Base-by-base conservation (phyloP, 2,329 filamentous ascomycete species). In the Stemphylium beticola region DNA sequence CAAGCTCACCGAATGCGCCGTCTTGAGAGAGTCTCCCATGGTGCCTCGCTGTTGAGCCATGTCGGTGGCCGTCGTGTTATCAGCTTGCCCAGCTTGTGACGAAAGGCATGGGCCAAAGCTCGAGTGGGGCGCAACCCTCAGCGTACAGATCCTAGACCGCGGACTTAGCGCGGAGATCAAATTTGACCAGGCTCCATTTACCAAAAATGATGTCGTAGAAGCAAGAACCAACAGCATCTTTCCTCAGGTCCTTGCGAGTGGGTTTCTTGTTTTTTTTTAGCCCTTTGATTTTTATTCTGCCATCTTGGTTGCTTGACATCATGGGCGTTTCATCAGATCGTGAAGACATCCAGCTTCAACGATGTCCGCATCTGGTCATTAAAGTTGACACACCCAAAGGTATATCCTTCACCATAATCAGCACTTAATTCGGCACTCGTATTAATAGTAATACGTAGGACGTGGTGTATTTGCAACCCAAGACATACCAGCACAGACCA, bases 1-100 rank as follows among this genome's bases (percentile, higher is more conserved):
- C 42, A 98, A 79, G 58, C 96, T 93, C 60, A 91, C 82, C 14
- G 88, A 86, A 75, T 98, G 95, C 0, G 93, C 91, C 4, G 72
- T 72, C 56, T 75, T 76, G 39, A 76, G 58, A 40, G 69, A 68
- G 22, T 78, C 74, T 11, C 73, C 73, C 56, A 68, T 66, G 7
- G 75, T 76, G 17, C 69, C 69, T 43, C 76, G 73, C 47, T 74
- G 71, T 57, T 76, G 75, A 45, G 75, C 71, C 74, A 77, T 76
- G 51, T 51, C 49, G 36, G 53, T 39, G 46, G 38, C 40, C 33
- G 43, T 55, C 40, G 36, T 54, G 29, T 36, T 50, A 44, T 46
- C 26, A 53, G 31, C 18, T 48, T 37, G 20, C 37, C 17, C 8
- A 38, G 53, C 37, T 39, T 38, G 58, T 45, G 55, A 55, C 44